Conservation (phyloP, 176 grass and related monocot species). For the Ampelocalamus luodianensis region DNA sequence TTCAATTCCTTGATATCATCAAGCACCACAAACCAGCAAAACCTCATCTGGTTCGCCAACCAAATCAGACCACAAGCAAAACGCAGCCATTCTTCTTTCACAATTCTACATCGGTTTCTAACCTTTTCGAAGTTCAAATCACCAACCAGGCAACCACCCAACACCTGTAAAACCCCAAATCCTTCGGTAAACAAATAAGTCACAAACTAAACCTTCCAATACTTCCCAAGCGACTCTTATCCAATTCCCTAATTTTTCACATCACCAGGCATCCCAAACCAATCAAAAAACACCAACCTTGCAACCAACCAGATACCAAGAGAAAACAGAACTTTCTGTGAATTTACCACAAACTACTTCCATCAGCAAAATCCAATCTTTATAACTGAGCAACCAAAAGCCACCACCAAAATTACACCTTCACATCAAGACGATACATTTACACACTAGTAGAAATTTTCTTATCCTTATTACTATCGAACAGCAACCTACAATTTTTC, state of each 20-base stretch:
- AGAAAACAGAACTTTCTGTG: conserved; percentile 3
- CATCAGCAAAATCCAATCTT: conserved; percentile 24
- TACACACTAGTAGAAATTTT: not conserved
- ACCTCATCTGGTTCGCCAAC: not conserved
- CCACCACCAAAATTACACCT: conserved; percentile 17
- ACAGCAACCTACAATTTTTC: not conserved
- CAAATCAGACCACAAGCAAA: not conserved
- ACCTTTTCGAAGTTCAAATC: no score
- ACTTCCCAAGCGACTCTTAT: not conserved
- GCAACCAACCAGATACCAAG: not conserved
- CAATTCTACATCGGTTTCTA: not conserved
- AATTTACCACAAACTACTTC: not conserved
- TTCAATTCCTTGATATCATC: not conserved
- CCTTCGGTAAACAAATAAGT: not conserved
- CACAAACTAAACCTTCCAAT: not conserved
- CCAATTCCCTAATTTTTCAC: conserved; percentile 4
- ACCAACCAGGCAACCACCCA: not conserved
- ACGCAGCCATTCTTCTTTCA: not conserved
- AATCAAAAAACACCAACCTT: conserved; percentile 21
- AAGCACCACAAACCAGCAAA: not conserved
- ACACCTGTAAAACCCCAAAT: not conserved
- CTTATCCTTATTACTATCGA: not conserved
- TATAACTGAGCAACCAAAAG: not conserved
- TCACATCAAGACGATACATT: not conserved
- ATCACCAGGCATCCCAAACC: conserved; percentile 2